Percentiles rank a stretch among this genome's conserved stretches.
Evolutionary conservation across 2,329 filamentous ascomycete species (phyloP).

Genomic region (Arthrobotrys pseudoclavata): DNA sequence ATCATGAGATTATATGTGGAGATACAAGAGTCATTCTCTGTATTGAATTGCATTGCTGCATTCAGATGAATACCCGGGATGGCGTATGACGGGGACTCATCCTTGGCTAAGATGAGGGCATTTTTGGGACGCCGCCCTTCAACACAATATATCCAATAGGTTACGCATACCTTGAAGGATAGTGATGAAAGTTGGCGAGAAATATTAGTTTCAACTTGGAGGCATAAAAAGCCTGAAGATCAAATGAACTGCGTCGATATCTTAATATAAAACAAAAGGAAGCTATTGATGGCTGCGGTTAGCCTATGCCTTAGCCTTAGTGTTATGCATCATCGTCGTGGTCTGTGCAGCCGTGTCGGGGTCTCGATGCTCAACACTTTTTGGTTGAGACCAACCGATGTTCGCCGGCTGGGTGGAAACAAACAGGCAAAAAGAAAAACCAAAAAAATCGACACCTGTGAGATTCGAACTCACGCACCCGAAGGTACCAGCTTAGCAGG

Average conservation of each 20-base stretch:
- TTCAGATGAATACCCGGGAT: background rate
- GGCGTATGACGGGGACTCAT: slow-evolving; percentile 5
- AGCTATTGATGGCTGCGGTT: background rate
- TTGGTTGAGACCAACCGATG: no score
- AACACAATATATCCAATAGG: slow-evolving; percentile 11
- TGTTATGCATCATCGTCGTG: background rate
- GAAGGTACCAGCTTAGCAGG: slow-evolving; percentile 59
- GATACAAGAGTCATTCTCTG: slow-evolving; percentile 14
- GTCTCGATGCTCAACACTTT: no score
- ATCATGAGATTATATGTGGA: slow-evolving; percentile 11
- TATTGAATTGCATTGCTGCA: background rate
- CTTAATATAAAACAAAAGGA: background rate
- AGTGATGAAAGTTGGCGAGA: background rate
- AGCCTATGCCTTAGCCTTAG: background rate
- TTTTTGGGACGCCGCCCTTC: background rate
- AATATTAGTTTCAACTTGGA: background rate
- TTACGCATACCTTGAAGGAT: background rate
- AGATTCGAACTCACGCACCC: slow-evolving; percentile 60
- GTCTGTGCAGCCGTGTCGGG: no score
- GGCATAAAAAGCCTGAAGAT: background rate
- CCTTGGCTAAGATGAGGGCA: background rate
- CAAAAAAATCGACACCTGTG: slow-evolving; percentile 51
- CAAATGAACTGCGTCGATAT: background rate
- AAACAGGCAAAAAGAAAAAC: slow-evolving; percentile 14
- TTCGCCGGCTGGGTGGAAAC: background rate